Percentiles rank a stretch among this genome's conserved stretches.
Evolutionary conservation across 2,329 filamentous ascomycete species (phyloP).

Genomic region (Lecanoromycetidae sp.): DNA sequence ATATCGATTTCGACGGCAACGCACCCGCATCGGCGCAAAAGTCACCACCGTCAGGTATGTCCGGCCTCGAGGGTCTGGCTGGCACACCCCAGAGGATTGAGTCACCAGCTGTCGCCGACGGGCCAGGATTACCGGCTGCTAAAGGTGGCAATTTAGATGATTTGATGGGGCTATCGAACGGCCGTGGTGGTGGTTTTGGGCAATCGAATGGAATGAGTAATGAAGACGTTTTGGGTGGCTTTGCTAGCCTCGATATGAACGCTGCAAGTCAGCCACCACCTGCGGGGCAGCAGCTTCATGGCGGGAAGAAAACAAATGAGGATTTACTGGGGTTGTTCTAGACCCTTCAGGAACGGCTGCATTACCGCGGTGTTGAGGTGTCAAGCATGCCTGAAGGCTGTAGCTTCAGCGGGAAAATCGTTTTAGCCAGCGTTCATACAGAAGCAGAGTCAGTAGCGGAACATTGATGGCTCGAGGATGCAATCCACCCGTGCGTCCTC

Average conservation of each 20-base stretch:
- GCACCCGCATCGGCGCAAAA: slow-evolving; percentile 77
- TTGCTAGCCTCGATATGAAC: slow-evolving; percentile 67
- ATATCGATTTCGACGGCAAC: slow-evolving; percentile 90
- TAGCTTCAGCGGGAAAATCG: too few relatives aligned
- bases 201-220: slow-evolving; percentile 24
- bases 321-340: slow-evolving; percentile 50
- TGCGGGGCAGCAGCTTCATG: slow-evolving; percentile 44
- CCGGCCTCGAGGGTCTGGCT: slow-evolving; percentile 47
- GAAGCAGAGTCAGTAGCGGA: too few relatives aligned
- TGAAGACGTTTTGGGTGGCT: slow-evolving; percentile 63
- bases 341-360: neutral
- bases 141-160: slow-evolving; percentile 61
- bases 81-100: slow-evolving; percentile 43
- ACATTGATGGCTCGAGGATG: too few relatives aligned
- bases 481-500: too few relatives aligned
- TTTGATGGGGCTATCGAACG: slow-evolving; percentile 59
- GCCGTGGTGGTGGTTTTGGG: slow-evolving; percentile 25
- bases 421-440: neutral
- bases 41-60: slow-evolving; percentile 49
- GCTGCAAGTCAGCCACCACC: slow-evolving; percentile 53
- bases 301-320: slow-evolving; percentile 46
- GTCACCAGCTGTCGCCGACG: slow-evolving; percentile 31
- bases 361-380: neutral
- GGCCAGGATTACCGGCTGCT: slow-evolving; percentile 20
- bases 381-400: neutral